phyloP scores from a whole-genome alignment of 2,329 filamentous ascomycete genomes.

The Rutstroemia sp. region DNA sequence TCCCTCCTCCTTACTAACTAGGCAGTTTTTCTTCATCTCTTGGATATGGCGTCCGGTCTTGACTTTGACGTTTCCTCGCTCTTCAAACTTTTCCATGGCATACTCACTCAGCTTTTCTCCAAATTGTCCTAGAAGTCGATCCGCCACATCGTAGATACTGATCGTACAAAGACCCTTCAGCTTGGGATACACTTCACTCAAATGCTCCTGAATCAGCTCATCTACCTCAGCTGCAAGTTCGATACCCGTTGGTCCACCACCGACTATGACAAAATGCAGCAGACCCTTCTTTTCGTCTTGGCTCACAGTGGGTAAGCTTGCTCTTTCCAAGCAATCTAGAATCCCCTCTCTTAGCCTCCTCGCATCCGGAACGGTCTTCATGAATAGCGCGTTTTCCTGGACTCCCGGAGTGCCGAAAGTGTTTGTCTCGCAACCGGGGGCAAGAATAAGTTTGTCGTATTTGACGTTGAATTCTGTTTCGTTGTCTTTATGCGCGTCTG shows the following conservation, averaged over 20 bases:
- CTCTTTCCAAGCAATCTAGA: slow-evolving; percentile 49
- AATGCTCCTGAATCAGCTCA: slow-evolving; percentile 34
- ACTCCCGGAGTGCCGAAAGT: slow-evolving; percentile 21
- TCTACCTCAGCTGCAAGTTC: slow-evolving; percentile 36
- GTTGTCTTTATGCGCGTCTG: neutral
- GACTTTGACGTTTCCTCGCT: slow-evolving; percentile 31
- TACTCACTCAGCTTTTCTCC: slow-evolving; percentile 36
- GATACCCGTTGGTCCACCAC: slow-evolving; percentile 57
- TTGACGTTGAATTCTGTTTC: slow-evolving; percentile 29
- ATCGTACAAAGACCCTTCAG: slow-evolving; percentile 34
- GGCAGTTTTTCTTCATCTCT: slow-evolving; percentile 11
- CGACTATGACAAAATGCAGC: slow-evolving; percentile 66
- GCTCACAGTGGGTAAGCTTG: slow-evolving; percentile 52
- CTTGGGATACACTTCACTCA: slow-evolving; percentile 34
- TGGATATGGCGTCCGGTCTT: slow-evolving; percentile 27
- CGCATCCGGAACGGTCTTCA: slow-evolving; percentile 25
- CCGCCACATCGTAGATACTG: slow-evolving; percentile 38
- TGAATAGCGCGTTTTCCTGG: slow-evolving; percentile 17
- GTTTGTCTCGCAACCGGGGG: slow-evolving; percentile 32
- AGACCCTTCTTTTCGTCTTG: slow-evolving; percentile 48
- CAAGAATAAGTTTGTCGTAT: slow-evolving; percentile 36
- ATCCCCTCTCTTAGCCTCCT: slow-evolving; percentile 24
- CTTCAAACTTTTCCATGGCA: slow-evolving; percentile 32
- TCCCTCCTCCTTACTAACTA: slow-evolving; percentile 15
- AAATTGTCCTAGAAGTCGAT: slow-evolving; percentile 34